Evolutionary conservation across 148 eudicot genomes (phyloP), one percentile per base, ranked within the genome.

Genomic region (Hydrangea macrophylla): DNA sequence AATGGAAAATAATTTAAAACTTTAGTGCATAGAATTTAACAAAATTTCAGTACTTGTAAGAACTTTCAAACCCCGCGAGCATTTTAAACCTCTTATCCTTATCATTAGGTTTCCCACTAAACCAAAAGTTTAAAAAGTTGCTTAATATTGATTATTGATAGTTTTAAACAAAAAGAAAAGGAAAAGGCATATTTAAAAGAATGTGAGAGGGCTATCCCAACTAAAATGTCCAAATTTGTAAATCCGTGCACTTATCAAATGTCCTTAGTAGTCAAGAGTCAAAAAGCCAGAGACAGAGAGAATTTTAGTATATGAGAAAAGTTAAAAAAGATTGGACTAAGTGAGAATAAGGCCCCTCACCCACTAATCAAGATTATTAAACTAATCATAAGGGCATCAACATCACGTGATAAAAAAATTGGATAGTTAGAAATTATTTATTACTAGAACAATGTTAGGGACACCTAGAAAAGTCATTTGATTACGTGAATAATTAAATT

Each of bases 321-420:
- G 40, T 18, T 28, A 22, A 53, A 48, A 60, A n/a, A 50, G 42
- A 32, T 15, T 60, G 64, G 73, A 27, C 23, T 31, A 30, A 58
- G 72, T 42, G 72, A 45, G 64, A 32, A 24, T 37, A 50, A 24
- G 73, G 66, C 35, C 73, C 73, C 68, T 30, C 56, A 58, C 57
- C 62, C 73, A 70, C 58, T 53, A 60, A 60, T 32, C 35, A 33
- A 42, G 24, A 37, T 32, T 32, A 51, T 44, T 60, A 44, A 48
- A 11, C 25, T 31, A 51, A 70, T 59, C 31, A 45, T 70, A 23
- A 25, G 25, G 7, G 2, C 15, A 64, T 64, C 32, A 35, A 12
- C 42, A 60, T 30, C 15, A 58, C 17, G 11, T 22, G 6, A n/a
- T n/a, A n/a, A n/a, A n/a, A n/a, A n/a, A n/a, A n/a, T n/a, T n/a